Conservation (phyloP, 306 rosid species). For the Acmispon strigosus region DNA sequence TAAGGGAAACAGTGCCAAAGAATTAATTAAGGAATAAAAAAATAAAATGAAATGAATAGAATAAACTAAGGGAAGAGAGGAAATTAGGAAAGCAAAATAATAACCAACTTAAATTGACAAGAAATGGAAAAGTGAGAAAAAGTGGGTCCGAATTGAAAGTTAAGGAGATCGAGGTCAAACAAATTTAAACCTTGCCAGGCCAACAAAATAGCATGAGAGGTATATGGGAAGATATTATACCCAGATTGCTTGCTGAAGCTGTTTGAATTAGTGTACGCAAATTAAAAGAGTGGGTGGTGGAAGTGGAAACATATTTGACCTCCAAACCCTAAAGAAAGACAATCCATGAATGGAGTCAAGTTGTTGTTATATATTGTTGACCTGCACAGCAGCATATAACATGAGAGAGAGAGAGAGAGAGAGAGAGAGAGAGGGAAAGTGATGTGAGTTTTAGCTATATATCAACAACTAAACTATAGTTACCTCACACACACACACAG, state of each 20-base stretch:
- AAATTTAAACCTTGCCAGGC: slow-evolving; percentile 15
- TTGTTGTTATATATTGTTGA: slow-evolving; percentile 36
- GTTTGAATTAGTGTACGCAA: slow-evolving; percentile 5
- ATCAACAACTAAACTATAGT: slow-evolving; percentile 22
- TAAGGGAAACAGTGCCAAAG: neutral
- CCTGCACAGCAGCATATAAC: slow-evolving; percentile 25
- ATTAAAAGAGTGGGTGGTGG: slow-evolving; percentile 31
- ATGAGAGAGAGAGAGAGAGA: neutral
- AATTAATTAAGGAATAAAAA: neutral
- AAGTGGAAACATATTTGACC: slow-evolving; percentile 46
- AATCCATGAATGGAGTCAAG: slow-evolving; percentile 25
- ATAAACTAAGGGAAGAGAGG: neutral
- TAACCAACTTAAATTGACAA: neutral
- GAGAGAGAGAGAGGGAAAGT: neutral
- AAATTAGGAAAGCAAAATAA: neutral
- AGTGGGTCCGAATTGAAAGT: neutral
- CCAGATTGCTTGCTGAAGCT: neutral
- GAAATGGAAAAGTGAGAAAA: slow-evolving; percentile 3
- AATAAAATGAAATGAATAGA: neutral
- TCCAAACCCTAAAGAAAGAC: slow-evolving; percentile 46
- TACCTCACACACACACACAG: neutral
- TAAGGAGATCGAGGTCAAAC: neutral
- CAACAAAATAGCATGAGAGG: neutral
- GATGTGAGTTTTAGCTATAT: slow-evolving; percentile 7
- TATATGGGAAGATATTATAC: slow-evolving; percentile 4